Evolutionary conservation across 2,329 filamentous ascomycete genomes (phyloP), one percentile per base, ranked within the genome.

Genomic region (Neocucurbitaria cava): DNA sequence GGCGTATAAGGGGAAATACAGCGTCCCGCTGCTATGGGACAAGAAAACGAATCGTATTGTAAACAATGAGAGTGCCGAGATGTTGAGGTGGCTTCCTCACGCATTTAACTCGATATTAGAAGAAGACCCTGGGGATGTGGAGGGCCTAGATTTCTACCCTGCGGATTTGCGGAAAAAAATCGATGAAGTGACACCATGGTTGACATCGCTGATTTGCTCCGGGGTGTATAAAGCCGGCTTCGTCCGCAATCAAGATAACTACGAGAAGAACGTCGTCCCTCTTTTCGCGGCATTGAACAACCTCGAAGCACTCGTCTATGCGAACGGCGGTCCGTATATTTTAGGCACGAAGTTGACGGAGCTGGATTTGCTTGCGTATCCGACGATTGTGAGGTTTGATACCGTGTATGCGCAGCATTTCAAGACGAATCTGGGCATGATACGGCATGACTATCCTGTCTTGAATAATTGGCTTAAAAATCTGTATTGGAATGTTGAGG

Each of bases 181-280:
- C 51, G 85, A 88, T 58, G 67, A 73, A 3, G 75, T 85, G 6
- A 75, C 76, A 1, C 71, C 72, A 0, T 87, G 84, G 82, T 77
- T 88, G 64, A 81, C 84, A 56, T 74, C 77, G 1, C 78, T 86
- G 48, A 76, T 88, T 46, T 87, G 87, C 68, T 73, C 64, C 0
- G 85, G 85, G 5, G 86, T 89, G 3, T 88, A 89, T 77, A 83
- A 82, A 65, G 81, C 84, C 0, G 86, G 86, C 11, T 87, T 88
- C 62, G 84, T 85, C 0, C 69, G 69, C 0, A 78, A 78, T 3
- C 85, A 88, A 61, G 81, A 80, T 40, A 74, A 65, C 0, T 88
- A 89, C 68, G 81, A 87, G 47, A 75, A 78, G 52, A 80, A 82
- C 35, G 76, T 87, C 1, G 72, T 82, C 0, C 73, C 77, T 0